Evolutionary conservation across 495 filamentous ascomycete genomes (phyloP).

Genomic region (Cudoniella acicularis): DNA sequence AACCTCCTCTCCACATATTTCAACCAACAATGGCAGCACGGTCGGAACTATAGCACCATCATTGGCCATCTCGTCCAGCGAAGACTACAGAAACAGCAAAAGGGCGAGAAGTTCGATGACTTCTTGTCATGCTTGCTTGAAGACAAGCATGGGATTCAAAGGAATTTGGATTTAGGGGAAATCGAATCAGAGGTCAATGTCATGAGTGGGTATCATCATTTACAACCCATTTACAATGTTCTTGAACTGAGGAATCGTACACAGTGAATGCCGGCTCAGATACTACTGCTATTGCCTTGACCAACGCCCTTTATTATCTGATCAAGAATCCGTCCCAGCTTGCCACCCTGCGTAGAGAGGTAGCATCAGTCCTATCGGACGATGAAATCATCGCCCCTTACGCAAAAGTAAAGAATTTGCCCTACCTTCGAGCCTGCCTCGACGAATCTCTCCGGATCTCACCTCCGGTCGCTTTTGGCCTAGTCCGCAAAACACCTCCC

Average conservation of each 20-base stretch:
- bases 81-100: constrained; percentile 39
- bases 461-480: constrained; percentile 44
- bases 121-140: constrained; percentile 56
- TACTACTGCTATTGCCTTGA: constrained; percentile 51
- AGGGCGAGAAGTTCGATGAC: constrained; percentile 52
- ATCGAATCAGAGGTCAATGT: constrained; percentile 36
- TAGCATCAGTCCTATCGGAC: constrained; percentile 48
- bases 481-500: constrained; percentile 36
- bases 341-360: constrained; percentile 52
- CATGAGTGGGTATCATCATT: constrained; percentile 22
- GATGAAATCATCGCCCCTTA: constrained; percentile 5
- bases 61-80: constrained; percentile 40
- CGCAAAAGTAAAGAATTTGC: constrained; percentile 30
- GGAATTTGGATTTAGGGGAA: constrained; percentile 29
- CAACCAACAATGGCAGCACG: no score
- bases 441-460: constrained; percentile 50
- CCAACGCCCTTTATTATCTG: constrained; percentile 52
- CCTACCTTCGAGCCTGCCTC: constrained; percentile 51
- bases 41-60: constrained; percentile 8
- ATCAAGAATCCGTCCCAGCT: constrained; percentile 48
- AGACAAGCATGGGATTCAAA: constrained; percentile 39
- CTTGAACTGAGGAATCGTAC: constrained; percentile 28
- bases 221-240: constrained; percentile 28
- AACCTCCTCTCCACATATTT: constrained; percentile 24
- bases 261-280: constrained; percentile 50